Base-by-base conservation (phyloP, 495 filamentous ascomycete species). In the Terfezia boudieri region DNA sequence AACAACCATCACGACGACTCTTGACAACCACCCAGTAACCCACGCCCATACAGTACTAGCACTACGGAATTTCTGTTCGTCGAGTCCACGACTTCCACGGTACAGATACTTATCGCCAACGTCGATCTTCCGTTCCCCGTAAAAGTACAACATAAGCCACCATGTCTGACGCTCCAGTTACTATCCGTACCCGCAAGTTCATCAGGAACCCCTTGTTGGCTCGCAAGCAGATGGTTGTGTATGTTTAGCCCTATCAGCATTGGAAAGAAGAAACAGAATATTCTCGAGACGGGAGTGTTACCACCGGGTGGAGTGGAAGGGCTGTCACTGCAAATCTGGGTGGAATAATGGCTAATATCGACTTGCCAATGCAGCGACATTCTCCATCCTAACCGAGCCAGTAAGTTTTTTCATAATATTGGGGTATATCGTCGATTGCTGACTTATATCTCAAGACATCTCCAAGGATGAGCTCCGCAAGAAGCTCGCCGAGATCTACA, bases 161-260 rank as follows among this genome's bases (percentile, higher is more conserved):
- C 69, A 96, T 95, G 90, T 79, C 88, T 71, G 90, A 95, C 72
- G 71, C 76, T 56, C 78, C 82, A 63, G 84, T 99, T 68, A 98
- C 90, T 64, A 74, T 99, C 76, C 84, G 92, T 74, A 99, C 92
- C 71, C 89, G 92, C 83, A 99, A 99, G 78, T 99, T 99, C 86
- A 92, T 96, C 72, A 83, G 86, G 74, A 99, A 99, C 77, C 83
- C 92, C 69, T 85, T 99, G 69, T 83, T 99, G 62, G 88, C 80
- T 67, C 83, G 89, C 68, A 94, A 90, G 78, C 92, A 99, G 80
- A 96, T 99, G 90, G 92, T 99, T 74, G 85, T 96, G 90, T 99
- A 89, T 79, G 92, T 32, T 32, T 84, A 51, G 36, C 36, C 52
- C 52, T 35, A 36, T 57, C 46, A 50, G 43, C 8, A 17, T 56